Conservation (phyloP, 192 early-diverging fungal genomes). For the Glomus cerebriforme region DNA sequence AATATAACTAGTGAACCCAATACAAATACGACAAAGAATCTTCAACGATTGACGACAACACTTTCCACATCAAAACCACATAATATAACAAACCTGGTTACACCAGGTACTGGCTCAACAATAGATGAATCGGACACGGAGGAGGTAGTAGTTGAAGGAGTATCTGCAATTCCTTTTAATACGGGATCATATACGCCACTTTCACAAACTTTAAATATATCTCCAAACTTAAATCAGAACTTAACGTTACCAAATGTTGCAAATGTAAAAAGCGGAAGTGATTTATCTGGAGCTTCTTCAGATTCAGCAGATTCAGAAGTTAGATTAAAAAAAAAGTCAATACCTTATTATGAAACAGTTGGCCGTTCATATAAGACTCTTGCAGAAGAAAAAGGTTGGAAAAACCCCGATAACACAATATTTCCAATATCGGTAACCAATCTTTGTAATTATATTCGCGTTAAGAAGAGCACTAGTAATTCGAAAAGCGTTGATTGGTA, state of each 20-base stretch:
- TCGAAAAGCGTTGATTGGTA: constrained; percentile 23
- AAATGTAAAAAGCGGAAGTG: not conserved
- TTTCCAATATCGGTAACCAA: constrained; percentile 10
- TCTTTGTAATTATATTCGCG: constrained; percentile 9
- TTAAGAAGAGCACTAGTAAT: constrained; percentile 16
- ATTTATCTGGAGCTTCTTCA: not conserved
- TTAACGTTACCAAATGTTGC: not conserved
- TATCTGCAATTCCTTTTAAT: not conserved
- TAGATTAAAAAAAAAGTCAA: not conserved
- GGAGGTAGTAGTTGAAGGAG: not conserved
- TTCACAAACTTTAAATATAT: not conserved
- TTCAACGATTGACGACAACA: not conserved
- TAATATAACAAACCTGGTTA: not conserved
- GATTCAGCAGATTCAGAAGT: not conserved
- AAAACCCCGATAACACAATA: constrained; percentile 1
- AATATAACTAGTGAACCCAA: not conserved
- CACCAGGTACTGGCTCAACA: not conserved
- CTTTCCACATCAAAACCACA: not conserved
- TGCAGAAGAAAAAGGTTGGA: constrained; percentile 13
- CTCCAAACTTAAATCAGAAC: not conserved
- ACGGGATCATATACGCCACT: not conserved
- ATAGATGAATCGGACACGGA: not conserved
- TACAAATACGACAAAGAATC: not conserved
- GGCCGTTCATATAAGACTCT: constrained; percentile 5
- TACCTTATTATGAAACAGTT: not conserved